phyloP scores from a whole-genome alignment of 441 rosid species.

The Erysimum cheiri region DNA sequence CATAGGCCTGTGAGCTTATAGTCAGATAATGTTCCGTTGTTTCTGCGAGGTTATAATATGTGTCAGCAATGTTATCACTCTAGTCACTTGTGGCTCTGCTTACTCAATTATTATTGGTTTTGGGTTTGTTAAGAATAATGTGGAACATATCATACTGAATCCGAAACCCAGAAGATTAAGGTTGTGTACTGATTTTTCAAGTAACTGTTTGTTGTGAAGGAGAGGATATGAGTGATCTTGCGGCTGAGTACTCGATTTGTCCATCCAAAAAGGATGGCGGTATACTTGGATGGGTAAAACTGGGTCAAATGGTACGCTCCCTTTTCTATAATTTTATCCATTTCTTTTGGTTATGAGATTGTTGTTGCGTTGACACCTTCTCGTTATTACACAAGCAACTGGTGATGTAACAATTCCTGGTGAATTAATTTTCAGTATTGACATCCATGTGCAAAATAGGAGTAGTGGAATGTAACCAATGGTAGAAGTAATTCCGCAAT shows the following conservation, averaged over 20 bases:
- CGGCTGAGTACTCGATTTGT: constrained; percentile 76
- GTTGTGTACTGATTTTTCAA: constrained; percentile 19
- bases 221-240: constrained; percentile 90
- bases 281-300: constrained; percentile 89
- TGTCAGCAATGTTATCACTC: not conserved
- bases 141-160: constrained; percentile 3
- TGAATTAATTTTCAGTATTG: not conserved
- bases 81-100: not conserved
- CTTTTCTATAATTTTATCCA: not conserved
- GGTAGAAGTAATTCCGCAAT: not conserved
- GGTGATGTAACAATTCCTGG: constrained; percentile 20
- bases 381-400: constrained; percentile 16
- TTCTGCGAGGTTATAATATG: not conserved
- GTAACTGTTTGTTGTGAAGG: constrained; percentile 52
- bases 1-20: not conserved
- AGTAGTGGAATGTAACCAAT: constrained; percentile 11
- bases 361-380: constrained; percentile 22
- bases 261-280: constrained; percentile 85
- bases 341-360: not conserved
- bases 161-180: not conserved
- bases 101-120: constrained; percentile 8
- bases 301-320: constrained; percentile 79
- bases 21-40: not conserved
- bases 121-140: constrained; percentile 16
- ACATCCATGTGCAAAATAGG: constrained; percentile 1